These are phyloP conservation scores for Aspergillus ustus DNA, from an alignment of 2,329 filamentous ascomycete species.

Conservation along the genomic window DNA sequence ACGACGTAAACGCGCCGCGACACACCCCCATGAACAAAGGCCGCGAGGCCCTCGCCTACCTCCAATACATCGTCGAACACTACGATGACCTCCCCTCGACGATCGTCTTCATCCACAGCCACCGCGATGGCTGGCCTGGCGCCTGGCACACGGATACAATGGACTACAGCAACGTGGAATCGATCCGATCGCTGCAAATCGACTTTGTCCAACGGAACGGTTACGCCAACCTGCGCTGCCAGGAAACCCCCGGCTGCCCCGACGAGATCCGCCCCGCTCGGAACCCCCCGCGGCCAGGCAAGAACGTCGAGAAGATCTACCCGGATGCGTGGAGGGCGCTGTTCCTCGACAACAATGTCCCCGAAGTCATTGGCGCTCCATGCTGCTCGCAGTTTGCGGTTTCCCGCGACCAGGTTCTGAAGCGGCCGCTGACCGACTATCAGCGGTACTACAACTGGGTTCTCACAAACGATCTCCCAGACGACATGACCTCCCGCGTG, in stretches of 20 bases:
- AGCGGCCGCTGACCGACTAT: conserved; percentile 51
- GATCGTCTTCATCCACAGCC: conserved; percentile 60
- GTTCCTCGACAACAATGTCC: conserved; percentile 44
- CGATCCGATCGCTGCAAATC: conserved; percentile 55
- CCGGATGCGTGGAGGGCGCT: conserved; percentile 42
- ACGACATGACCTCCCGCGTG: conserved; percentile 54
- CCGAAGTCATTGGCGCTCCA: conserved; percentile 49
- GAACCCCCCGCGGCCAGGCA: conserved; percentile 31
- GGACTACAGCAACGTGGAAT: conserved; percentile 58
- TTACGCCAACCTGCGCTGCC: conserved; percentile 64
- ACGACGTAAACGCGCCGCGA: conserved; percentile 36
- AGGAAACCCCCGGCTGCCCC: conserved; percentile 39
- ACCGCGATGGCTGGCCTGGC: conserved; percentile 50
- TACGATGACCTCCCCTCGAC: conserved; percentile 56
- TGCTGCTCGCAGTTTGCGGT: conserved; percentile 61
- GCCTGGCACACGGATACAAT: conserved; percentile 64
- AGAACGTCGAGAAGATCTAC: conserved; percentile 34
- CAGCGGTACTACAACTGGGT: conserved; percentile 53
- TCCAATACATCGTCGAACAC: conserved; percentile 53
- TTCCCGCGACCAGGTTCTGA: conserved; percentile 48
- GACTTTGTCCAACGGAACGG: conserved; percentile 56
- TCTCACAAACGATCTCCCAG: conserved; percentile 48
- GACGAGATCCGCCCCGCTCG: conserved; percentile 37
- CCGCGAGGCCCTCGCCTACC: conserved; percentile 51
- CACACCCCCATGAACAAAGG: conserved; percentile 49